Evolutionary conservation across 2,329 filamentous ascomycete genomes (phyloP), one percentile per base, ranked within the genome.

Genomic region (Ilyonectria mors-panacis): DNA sequence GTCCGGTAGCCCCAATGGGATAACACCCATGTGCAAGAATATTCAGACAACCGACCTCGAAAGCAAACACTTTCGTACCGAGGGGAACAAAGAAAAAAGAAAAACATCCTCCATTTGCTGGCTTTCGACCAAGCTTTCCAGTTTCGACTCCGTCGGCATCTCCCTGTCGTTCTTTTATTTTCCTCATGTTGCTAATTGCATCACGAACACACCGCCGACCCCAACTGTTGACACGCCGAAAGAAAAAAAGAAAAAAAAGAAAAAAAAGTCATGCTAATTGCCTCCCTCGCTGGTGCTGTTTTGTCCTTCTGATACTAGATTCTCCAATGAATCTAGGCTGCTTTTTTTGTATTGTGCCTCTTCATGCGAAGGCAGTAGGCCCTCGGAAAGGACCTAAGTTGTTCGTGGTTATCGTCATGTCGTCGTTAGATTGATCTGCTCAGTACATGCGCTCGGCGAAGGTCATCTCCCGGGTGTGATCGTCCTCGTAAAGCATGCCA

Each of bases 401-500:
- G 35, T 51, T 65, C 58, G 23, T 51, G 19, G 30, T 44, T 45
- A 44, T 67, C 64, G 44, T 71, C 60, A 54, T 68, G 19, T 66
- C 63, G 59, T 74, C 62, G 57, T 70, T 45, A 57, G 42, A 30
- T 45, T 19, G 23, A 37, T 33, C 28, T n/a, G 26, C 61, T 80
- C 75, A 85, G 71, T 84, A 85, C 70, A 86, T 76, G 61, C 85
- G 79, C 56, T 84, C 82, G 21, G 81, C 77, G 70, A 85, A 85
- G 35, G 80, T 71, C 70, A 86, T 78, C 10, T 81, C 78, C 1
- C 80, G 78, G 45, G 74, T 67, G 50, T 84, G 80, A 4, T 83
- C 82, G 28, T 85, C 84, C 23, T 84, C 84, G 67, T 87, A 87
- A 26, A 84, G 72, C 42, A 82, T 78, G 15, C 79, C 77, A 15